Percentiles rank a stretch among this genome's conserved stretches.
Evolutionary conservation across 1,284 basidiomycete genomes (phyloP).

Genomic region (Anthracocystis setariae): DNA sequence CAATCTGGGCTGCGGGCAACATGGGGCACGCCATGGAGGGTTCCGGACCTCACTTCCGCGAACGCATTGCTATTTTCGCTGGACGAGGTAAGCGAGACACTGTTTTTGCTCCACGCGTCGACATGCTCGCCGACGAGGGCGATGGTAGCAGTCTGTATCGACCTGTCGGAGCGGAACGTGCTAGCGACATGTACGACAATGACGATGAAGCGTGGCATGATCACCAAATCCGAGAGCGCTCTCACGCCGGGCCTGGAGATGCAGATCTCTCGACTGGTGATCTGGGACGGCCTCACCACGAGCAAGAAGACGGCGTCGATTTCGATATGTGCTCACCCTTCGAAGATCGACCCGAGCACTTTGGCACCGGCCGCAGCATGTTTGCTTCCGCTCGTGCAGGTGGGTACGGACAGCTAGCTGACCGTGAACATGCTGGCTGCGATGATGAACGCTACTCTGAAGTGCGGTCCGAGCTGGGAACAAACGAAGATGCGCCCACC

Average conservation of each 20-base stretch:
- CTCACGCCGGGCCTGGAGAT: constrained; percentile 28
- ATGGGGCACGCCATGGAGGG: constrained; percentile 61
- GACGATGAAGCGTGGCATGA: constrained; percentile 37
- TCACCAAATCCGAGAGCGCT: constrained; percentile 28
- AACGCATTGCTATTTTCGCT: constrained; percentile 55
- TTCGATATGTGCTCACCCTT: constrained; percentile 52
- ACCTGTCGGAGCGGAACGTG: constrained; percentile 1
- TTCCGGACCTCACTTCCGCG: constrained; percentile 54
- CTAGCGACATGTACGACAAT: constrained; percentile 11
- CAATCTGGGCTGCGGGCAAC: constrained; percentile 48
- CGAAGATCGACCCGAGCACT: constrained; percentile 42
- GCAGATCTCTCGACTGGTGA: constrained; percentile 41
- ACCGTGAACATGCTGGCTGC: constrained; percentile 17
- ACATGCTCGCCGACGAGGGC: constrained; percentile 64
- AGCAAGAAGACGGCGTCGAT: constrained; percentile 22
- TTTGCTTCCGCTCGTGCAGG: constrained; percentile 4
- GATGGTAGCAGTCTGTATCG: constrained; percentile 38
- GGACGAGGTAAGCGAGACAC: constrained; percentile 44
- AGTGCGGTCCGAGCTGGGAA: constrained; percentile 24
- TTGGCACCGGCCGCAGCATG: not conserved
- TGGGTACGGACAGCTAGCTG: constrained; percentile 28
- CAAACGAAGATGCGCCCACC: constrained; percentile 15
- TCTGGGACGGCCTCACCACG: constrained; percentile 17
- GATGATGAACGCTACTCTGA: constrained; percentile 35
- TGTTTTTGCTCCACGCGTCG: constrained; percentile 45